Evolutionary conservation across 371 early-diverging fungal genomes (phyloP).

Genomic region (Lichtheimia ramosa): DNA sequence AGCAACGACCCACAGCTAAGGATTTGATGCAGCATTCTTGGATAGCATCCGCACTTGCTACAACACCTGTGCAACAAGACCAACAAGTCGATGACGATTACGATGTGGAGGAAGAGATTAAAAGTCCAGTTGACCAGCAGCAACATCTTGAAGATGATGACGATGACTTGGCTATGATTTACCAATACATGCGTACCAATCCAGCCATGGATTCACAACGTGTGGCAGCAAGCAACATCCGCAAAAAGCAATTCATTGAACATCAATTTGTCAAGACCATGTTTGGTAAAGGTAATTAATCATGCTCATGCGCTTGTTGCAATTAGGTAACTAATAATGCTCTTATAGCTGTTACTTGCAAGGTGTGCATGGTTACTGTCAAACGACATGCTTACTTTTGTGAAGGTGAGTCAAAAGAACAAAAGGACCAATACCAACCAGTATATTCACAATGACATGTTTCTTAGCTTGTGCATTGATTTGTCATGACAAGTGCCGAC

Average conservation of each 20-base stretch:
- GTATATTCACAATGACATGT: background rate
- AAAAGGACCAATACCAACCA: background rate
- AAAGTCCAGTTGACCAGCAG: background rate
- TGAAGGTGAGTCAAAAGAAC: conserved; percentile 9
- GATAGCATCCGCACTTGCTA: conserved; percentile 36
- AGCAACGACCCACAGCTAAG: conserved; percentile 60
- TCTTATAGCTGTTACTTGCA: conserved; percentile 22
- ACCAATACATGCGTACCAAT: conserved; percentile 13
- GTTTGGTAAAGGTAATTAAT: conserved; percentile 20
- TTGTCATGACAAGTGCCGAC: conserved; percentile 37
- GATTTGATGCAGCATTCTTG: conserved; percentile 67
- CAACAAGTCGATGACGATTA: background rate
- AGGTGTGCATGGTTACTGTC: conserved; percentile 25
- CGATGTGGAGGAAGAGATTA: too few relatives aligned
- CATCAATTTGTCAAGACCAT: conserved; percentile 29
- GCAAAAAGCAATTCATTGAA: conserved; percentile 9
- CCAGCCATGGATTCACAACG: conserved; percentile 11
- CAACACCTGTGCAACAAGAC: conserved; percentile 3
- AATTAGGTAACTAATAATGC: background rate
- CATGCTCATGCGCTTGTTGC: background rate
- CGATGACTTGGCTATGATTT: conserved; percentile 11
- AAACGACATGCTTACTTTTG: conserved; percentile 23
- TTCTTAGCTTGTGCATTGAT: conserved; percentile 31
- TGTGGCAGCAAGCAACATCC: conserved; percentile 9
- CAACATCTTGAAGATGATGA: conserved; percentile 8